Base-by-base conservation (phyloP, 1,284 basidiomycete genomes). In the Boletus semigastroideus region DNA sequence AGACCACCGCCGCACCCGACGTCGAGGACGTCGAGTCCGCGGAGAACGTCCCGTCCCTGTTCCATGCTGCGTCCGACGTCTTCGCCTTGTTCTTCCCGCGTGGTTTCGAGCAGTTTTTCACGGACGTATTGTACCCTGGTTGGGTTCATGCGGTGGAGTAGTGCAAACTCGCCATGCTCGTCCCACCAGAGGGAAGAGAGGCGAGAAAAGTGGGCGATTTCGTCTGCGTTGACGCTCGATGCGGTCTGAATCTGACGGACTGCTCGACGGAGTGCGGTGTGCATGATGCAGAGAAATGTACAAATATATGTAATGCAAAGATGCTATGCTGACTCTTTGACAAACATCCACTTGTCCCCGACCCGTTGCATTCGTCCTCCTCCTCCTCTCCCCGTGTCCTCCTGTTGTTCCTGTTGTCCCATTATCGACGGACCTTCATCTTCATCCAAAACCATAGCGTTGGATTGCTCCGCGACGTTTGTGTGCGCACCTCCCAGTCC, bases 141-240 rank as follows among this genome's bases (percentile, higher is more conserved):
- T 1, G 94, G 93, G 72, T 99, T 99, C 96, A 99, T 98, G 63
- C 85, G 84, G 69, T 99, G 97, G 31, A 99, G 74, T 36, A 96
- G 76, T 3, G 78, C 81, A 65, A 98, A 97, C 70, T 98, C 95
- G 60, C 96, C 95, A 28, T 78, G 78, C 66, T 97, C 92, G 70
- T 98, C 87, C 97, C 97, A 99, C 97, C 97, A 99, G 65, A 90
- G 80, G 22, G 90, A 86, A 0, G 94, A 94, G 1, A 99, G 83
- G 33, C 82, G 80, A 5, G 94, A 94, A 70, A 99, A 99, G 70
- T 95, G 93, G 0, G 89, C 86, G 48, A 99, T 90, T 70, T 98
- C 95, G 48, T 79, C 79, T 1, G 78, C 65, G 66, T 95, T 95
- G 62, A 94, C 79, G n/a, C 75, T 68, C 5, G 65, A 51, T 19